A percentile compares a stretch with the other conserved stretches of the same genome.
Conservation (phyloP, 441 rosid genomes). For the Jatropha multifida region DNA sequence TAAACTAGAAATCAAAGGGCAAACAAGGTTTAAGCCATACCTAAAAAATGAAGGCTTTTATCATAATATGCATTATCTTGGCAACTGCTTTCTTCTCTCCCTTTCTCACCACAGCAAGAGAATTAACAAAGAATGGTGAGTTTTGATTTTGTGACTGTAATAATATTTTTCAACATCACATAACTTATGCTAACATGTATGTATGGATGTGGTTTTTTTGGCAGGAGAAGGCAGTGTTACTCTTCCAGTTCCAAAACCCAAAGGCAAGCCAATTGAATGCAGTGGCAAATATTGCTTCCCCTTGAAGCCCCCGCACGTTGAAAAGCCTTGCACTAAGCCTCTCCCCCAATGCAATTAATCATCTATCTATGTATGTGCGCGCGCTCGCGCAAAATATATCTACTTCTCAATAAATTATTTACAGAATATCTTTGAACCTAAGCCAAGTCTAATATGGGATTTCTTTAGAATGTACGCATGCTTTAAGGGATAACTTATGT, state of each 20-base stretch:
- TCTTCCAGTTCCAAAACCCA: neutral
- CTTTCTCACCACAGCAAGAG: neutral
- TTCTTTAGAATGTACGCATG: too few relatives aligned
- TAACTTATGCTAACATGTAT: too few relatives aligned
- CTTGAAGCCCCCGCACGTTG: neutral
- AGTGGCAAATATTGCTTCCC: constrained; percentile 3
- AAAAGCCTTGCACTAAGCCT: constrained; percentile 10
- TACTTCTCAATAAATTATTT: too few relatives aligned
- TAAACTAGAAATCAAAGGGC: too few relatives aligned
- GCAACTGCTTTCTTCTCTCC: constrained; percentile 3
- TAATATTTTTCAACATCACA: too few relatives aligned
- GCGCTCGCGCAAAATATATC: too few relatives aligned
- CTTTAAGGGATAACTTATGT: too few relatives aligned
- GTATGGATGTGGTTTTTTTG: neutral
- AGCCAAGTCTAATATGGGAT: too few relatives aligned
- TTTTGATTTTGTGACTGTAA: too few relatives aligned
- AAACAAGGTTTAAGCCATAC: too few relatives aligned
- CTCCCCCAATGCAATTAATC: neutral
- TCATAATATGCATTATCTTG: constrained; percentile 8
- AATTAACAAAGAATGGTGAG: neutral
- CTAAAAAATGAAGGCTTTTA: neutral
- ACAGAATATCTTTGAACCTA: too few relatives aligned
- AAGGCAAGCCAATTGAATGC: constrained; percentile 1
- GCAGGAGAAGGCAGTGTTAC: neutral
- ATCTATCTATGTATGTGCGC: too few relatives aligned